Percentiles rank a stretch among this genome's conserved stretches.
Conservation (phyloP, 2,329 filamentous ascomycete genomes). For the Penicillium rolfsii region DNA sequence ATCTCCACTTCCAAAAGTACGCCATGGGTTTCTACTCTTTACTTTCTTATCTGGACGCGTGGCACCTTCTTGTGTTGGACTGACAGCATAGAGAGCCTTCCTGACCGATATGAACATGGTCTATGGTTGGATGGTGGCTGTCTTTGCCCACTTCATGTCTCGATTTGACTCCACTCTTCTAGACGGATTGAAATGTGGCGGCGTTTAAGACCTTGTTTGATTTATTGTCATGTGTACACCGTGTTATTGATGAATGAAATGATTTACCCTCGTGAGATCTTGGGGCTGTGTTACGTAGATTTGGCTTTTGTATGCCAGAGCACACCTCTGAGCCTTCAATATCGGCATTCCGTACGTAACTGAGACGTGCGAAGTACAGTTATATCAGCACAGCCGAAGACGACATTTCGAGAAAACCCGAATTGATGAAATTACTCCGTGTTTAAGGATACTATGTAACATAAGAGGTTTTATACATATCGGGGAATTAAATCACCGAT, state of each 20-base stretch:
- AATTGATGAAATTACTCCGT: background rate
- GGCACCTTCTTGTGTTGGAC: constrained; percentile 2
- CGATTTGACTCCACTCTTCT: constrained; percentile 10
- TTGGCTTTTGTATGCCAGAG: background rate
- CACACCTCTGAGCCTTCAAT: background rate
- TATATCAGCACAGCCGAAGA: background rate
- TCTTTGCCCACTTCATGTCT: constrained; percentile 1
- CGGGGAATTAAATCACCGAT: constrained; percentile 17
- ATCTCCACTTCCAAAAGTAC: constrained; percentile 13
- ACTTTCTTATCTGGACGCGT: background rate
- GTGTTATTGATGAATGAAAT: constrained; percentile 27
- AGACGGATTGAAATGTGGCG: constrained; percentile 18
- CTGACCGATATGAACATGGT: constrained; percentile 32
- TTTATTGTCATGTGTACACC: constrained; percentile 24
- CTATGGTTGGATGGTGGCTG: constrained; percentile 16
- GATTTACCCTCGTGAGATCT: constrained; percentile 14
- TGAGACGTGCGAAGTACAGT: background rate
- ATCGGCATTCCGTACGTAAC: background rate
- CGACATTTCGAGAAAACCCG: background rate
- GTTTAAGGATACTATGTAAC: constrained; percentile 25
- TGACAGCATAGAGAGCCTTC: constrained; percentile 4
- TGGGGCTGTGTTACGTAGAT: background rate
- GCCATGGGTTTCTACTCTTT: constrained; percentile 1
- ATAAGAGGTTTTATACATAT: constrained; percentile 27
- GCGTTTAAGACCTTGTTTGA: constrained; percentile 20